Percentiles rank a stretch among this genome's conserved stretches.
phyloP scores from a whole-genome alignment of 139 green algal species.

The Picochlorum sp. region DNA sequence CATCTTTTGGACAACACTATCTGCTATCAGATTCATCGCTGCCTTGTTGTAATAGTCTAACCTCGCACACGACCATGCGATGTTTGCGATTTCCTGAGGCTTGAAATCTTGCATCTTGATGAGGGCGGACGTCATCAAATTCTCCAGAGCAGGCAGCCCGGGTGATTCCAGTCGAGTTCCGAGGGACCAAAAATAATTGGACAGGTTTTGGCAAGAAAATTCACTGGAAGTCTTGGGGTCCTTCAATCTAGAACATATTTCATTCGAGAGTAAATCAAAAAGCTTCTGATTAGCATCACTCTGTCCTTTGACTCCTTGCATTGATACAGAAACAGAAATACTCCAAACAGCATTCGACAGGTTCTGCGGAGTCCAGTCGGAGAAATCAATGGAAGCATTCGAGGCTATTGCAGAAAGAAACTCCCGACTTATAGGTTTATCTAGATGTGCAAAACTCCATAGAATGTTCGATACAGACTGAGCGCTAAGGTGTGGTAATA shows the following conservation, averaged over 20 bases:
- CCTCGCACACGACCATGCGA: constrained; percentile 38
- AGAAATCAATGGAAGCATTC: too few species aligned
- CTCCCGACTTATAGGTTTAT: background rate
- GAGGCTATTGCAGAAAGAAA: constrained; percentile 1
- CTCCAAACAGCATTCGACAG: constrained; percentile 39
- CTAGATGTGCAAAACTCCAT: constrained; percentile 43
- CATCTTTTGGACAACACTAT: constrained; percentile 22
- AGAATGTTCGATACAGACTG: constrained; percentile 12
- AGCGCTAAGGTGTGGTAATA: too few species aligned
- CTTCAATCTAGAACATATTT: constrained; percentile 24
- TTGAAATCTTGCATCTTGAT: constrained; percentile 32
- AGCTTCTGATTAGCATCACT: constrained; percentile 1
- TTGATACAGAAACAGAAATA: constrained; percentile 31
- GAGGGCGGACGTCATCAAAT: constrained; percentile 19
- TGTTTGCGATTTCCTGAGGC: constrained; percentile 48
- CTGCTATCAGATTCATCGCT: constrained; percentile 32
- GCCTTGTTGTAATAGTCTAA: constrained; percentile 29
- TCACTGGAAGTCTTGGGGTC: background rate
- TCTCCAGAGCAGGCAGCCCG: background rate
- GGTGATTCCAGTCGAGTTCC: constrained; percentile 28
- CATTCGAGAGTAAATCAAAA: constrained; percentile 4
- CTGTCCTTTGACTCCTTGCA: background rate
- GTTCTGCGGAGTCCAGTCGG: constrained; percentile 36
- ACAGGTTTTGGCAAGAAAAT: constrained; percentile 41
- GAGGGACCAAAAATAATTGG: constrained; percentile 34